Conservation (phyloP, 1,284 basidiomycete species). For the Dichomitus squalens region DNA sequence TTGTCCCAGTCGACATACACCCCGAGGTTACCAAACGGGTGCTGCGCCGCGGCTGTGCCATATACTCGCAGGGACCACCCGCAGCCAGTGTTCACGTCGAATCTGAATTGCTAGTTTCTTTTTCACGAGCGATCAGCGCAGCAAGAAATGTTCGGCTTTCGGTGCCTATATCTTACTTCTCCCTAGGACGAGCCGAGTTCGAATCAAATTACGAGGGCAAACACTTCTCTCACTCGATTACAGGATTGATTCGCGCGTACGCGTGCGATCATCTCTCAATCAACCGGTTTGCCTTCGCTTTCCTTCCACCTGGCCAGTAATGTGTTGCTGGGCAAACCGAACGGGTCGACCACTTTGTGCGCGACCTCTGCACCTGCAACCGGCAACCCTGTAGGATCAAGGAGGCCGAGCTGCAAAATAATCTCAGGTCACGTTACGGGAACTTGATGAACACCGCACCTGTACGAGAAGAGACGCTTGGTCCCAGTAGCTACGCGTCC, state of each 20-base stretch:
- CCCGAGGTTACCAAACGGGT: neutral
- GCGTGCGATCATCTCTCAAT: constrained; percentile 15
- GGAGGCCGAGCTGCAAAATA: constrained; percentile 37
- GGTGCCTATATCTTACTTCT: too few relatives aligned
- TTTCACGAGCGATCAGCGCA: too few relatives aligned
- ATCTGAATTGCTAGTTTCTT: too few relatives aligned
- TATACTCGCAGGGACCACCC: too few relatives aligned
- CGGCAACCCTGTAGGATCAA: constrained; percentile 37
- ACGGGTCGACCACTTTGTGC: constrained; percentile 46
- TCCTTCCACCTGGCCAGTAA: constrained; percentile 42
- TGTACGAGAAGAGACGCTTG: constrained; percentile 49
- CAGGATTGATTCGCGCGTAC: too few relatives aligned
- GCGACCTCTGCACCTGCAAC: constrained; percentile 43
- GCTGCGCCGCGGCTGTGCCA: neutral
- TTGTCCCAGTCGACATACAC: neutral
- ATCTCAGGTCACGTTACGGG: neutral
- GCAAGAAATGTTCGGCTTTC: too few relatives aligned
- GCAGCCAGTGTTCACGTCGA: too few relatives aligned
- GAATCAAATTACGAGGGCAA: too few relatives aligned
- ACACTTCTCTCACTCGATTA: too few relatives aligned
- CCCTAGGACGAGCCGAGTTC: too few relatives aligned
- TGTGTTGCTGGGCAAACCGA: constrained; percentile 42
- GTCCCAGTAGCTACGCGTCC: constrained; percentile 46
- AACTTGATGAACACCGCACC: constrained; percentile 21
- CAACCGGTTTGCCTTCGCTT: constrained; percentile 40